These are phyloP conservation scores for Alternaria metachromatica DNA, from an alignment of 2,329 filamentous ascomycete genomes.

Conservation along the genomic window DNA sequence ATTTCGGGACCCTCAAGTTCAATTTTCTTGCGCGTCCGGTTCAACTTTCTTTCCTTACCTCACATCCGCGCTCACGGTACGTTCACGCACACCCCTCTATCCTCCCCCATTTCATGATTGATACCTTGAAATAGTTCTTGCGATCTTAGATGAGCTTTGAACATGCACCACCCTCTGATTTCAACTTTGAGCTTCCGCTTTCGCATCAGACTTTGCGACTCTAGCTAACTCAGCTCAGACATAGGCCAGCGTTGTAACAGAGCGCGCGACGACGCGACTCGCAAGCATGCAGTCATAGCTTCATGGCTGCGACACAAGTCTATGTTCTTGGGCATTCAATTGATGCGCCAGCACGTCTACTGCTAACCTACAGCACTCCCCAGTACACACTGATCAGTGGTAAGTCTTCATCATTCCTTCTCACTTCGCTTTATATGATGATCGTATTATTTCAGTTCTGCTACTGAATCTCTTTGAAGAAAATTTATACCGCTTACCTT, in stretches of 20 bases:
- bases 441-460: conserved; percentile 64
- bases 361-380: background rate
- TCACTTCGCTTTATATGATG: conserved; percentile 39
- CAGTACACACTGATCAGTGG: background rate
- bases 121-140: conserved; percentile 62
- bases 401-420: conserved; percentile 19
- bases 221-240: conserved; percentile 29
- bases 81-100: conserved; percentile 12
- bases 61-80: conserved; percentile 34
- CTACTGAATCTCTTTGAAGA: conserved; percentile 67
- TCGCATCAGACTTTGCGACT: conserved; percentile 12
- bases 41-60: conserved; percentile 26
- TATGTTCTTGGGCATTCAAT: background rate
- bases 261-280: background rate
- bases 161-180: conserved; percentile 68
- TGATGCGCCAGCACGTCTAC: background rate
- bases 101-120: conserved; percentile 53
- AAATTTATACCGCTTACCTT: conserved; percentile 64
- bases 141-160: conserved; percentile 63
- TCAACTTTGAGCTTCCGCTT: conserved; percentile 14
- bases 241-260: background rate
- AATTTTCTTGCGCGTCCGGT: conserved; percentile 34
- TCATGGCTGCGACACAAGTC: background rate
- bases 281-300: background rate
- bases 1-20: conserved; percentile 30